Percentiles rank a stretch among this genome's conserved stretches.
Evolutionary conservation across 2,329 filamentous ascomycete species (phyloP).

Genomic region (Raffaelea ambrosiae): DNA sequence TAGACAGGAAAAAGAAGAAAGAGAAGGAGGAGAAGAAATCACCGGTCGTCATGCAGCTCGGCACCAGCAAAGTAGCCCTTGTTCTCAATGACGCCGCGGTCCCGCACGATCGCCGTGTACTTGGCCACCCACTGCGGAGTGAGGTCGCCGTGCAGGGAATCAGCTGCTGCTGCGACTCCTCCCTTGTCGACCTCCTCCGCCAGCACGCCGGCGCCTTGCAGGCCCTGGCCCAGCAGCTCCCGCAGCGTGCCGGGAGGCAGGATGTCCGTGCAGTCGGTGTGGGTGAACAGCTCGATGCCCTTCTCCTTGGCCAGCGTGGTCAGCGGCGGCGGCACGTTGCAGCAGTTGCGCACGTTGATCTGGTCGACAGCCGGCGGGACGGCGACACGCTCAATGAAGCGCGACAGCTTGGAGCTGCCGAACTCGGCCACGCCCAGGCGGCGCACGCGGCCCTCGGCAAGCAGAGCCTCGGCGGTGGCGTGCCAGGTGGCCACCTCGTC

Average conservation of each 20-base stretch:
- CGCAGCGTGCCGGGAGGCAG: slow-evolving; percentile 76
- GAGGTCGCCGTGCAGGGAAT: slow-evolving; percentile 66
- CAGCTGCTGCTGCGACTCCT: slow-evolving; percentile 19
- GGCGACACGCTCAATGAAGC: slow-evolving; percentile 62
- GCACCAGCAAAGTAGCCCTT: slow-evolving; percentile 95
- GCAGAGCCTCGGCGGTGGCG: slow-evolving; percentile 59
- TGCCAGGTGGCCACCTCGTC: slow-evolving; percentile 63
- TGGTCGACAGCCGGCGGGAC: slow-evolving; percentile 80
- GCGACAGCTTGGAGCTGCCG: slow-evolving; percentile 71
- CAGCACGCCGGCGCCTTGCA: slow-evolving; percentile 67
- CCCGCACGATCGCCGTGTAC: slow-evolving; percentile 90
- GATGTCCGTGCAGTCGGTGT: slow-evolving; percentile 90
- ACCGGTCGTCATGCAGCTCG: slow-evolving; percentile 44
- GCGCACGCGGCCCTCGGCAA: slow-evolving; percentile 61
- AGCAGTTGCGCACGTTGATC: slow-evolving; percentile 94
- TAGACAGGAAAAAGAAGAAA: slow-evolving; percentile 1
- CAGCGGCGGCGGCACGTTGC: slow-evolving; percentile 84
- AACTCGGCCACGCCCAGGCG: slow-evolving; percentile 86
- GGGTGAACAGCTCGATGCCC: slow-evolving; percentile 80
- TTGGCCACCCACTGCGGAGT: slow-evolving; percentile 92
- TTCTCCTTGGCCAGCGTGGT: slow-evolving; percentile 75
- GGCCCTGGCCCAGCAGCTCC: slow-evolving; percentile 68
- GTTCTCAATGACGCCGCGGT: slow-evolving; percentile 93
- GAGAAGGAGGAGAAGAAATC: not conserved
- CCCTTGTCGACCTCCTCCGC: slow-evolving; percentile 29